Conservation (phyloP, 345 rosid genomes). For the Camelina sativa region DNA sequence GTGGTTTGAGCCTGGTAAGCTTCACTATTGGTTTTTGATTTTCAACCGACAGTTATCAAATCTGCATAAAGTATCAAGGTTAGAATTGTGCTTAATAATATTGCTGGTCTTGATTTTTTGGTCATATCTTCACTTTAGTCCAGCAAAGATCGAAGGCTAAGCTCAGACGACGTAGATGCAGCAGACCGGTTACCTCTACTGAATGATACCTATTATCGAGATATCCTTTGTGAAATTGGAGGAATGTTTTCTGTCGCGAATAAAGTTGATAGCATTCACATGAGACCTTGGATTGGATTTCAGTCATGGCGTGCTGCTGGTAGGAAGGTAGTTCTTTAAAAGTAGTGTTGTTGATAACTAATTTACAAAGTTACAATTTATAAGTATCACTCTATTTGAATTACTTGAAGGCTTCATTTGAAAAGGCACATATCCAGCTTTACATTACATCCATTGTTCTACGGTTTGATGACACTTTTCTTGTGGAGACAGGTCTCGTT, state of each 20-base stretch:
- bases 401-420: too few species aligned
- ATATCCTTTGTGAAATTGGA: constrained; percentile 88
- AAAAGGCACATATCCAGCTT: constrained; percentile 25
- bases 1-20: constrained; percentile 96
- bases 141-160: constrained; percentile 68
- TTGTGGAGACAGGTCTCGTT: constrained; percentile 59
- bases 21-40: constrained; percentile 38
- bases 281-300: constrained; percentile 99
- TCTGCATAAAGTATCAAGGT: neutral
- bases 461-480: constrained; percentile 20
- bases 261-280: constrained; percentile 86
- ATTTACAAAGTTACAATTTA: constrained; percentile 9
- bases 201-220: constrained; percentile 64
- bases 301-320: constrained; percentile 99
- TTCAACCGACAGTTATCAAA: neutral
- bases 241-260: constrained; percentile 97
- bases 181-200: constrained; percentile 75
- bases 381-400: neutral
- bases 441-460: neutral
- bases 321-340: constrained; percentile 75
- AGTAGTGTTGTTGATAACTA: constrained; percentile 27
- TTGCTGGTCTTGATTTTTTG: constrained; percentile 32
- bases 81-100: constrained; percentile 10
- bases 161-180: constrained; percentile 97
- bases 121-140: constrained; percentile 56